A percentile compares a stretch with the other conserved stretches of the same genome.
phyloP scores from a whole-genome alignment of 164 flowering plant genomes.

The Santalum album region DNA sequence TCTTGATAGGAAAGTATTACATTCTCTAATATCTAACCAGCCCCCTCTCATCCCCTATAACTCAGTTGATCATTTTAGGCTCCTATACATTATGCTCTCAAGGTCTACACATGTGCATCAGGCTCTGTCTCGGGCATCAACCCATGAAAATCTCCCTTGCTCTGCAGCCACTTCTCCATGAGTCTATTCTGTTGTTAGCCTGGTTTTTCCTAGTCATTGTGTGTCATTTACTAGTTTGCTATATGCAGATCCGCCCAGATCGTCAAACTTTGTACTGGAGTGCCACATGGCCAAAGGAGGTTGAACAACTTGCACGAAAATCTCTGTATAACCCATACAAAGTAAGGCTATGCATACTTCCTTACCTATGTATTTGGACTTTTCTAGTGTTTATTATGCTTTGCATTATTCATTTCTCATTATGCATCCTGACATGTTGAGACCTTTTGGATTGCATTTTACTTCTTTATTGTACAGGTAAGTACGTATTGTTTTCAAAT shows the following conservation, averaged over 20 bases:
- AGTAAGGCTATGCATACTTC: slow-evolving; percentile 30
- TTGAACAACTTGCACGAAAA: slow-evolving; percentile 71
- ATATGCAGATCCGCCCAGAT: slow-evolving; percentile 87
- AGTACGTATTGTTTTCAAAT: no score
- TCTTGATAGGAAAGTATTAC: no score
- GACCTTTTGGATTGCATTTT: no score
- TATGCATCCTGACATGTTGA: neutral
- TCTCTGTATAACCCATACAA: slow-evolving; percentile 86
- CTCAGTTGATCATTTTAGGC: neutral
- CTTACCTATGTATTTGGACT: neutral
- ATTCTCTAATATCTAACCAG: no score
- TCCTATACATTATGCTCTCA: neutral
- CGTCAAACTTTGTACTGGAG: slow-evolving; percentile 98
- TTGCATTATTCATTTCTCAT: neutral
- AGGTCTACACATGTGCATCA: neutral
- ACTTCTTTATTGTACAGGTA: no score
- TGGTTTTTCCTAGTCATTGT: no score
- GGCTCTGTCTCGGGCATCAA: neutral
- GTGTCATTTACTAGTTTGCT: neutral
- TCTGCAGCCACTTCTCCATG: no score
- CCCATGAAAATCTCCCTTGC: no score
- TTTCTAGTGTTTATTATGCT: neutral
- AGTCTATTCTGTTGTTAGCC: no score
- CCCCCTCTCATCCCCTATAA: no score
- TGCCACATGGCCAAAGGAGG: slow-evolving; percentile 99